Evolutionary conservation across 768 basidiomycete species (phyloP), one percentile per base, ranked within the genome.

Genomic region (Tylopilus rubrobrunneus): DNA sequence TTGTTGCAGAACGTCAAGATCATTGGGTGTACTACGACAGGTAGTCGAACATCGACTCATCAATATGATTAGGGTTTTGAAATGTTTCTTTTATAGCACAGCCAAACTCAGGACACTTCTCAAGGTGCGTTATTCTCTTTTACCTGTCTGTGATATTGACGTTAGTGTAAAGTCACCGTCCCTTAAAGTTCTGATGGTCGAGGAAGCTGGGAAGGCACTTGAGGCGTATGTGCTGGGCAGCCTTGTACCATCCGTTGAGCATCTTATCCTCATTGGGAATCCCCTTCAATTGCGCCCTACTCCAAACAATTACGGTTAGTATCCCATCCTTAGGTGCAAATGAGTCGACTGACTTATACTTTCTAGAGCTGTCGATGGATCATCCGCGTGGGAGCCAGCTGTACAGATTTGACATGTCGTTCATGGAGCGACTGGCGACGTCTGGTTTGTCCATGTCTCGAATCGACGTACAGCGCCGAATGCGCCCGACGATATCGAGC

Each of bases 201-300:
- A 92, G 66, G 89, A 91, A 64, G 89, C 89, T 0, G 89, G 88
- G 0, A 88, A 92, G 68, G 86, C 89, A 2, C 75, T 91, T 28
- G 89, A 91, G 68, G 85, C 89, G 4, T 89, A 91, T 56, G 76
- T 90, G 17, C 66, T 90, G 7, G 80, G 79, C 3, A 79, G 76
- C 36, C 73, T 89, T 1, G 86, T 87, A 3, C 76, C 77, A 0
- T 80, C 83, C 4, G 77, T 90, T 0, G 77, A 89, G 53, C 88
- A 91, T 37, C 71, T 91, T 21, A 88, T 92, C 53, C 72, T 84
- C 41, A 89, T 91, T 17, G 89, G 89, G 0, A 89, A 92, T 56
- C 89, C 89, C 6, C 73, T 79, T 2, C 89, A 91, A 67, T 74
- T 92, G 2, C 79, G 89, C 1, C 88, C 85, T 0, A 87, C 76